Conservation (phyloP, 257 asterid species). For the Ocimum tenuiflorum region DNA sequence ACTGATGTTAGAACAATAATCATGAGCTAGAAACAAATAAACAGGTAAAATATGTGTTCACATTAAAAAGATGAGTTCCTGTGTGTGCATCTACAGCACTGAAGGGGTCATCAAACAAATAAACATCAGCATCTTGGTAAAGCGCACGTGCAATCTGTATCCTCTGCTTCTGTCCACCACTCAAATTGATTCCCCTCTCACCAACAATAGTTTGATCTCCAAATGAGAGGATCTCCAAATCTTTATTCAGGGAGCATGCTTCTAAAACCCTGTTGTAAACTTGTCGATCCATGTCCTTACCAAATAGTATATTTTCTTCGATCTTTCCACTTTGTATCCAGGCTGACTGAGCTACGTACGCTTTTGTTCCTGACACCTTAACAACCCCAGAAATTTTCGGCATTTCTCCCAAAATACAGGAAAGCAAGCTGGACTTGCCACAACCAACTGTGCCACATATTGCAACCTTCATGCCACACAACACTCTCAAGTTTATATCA, state of each 20-base stretch:
- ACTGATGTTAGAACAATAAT: too few relatives aligned
- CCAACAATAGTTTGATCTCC: slow-evolving; percentile 90
- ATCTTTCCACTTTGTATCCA: slow-evolving; percentile 93
- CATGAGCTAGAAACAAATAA: not conserved
- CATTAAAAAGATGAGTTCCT: slow-evolving; percentile 75
- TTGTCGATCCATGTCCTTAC: slow-evolving; percentile 58
- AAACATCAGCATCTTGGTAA: slow-evolving; percentile 77
- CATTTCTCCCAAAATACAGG: slow-evolving; percentile 70
- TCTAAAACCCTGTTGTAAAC: slow-evolving; percentile 54
- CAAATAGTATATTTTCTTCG: slow-evolving; percentile 74
- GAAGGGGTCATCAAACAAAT: slow-evolving; percentile 86
- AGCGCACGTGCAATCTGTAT: slow-evolving; percentile 84
- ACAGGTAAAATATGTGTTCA: slow-evolving; percentile 24
- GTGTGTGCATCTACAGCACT: slow-evolving; percentile 98
- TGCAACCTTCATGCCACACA: slow-evolving; percentile 73
- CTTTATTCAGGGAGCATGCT: slow-evolving; percentile 69
- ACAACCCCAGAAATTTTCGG: slow-evolving; percentile 63
- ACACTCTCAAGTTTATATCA: slow-evolving; percentile 26
- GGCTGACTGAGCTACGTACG: slow-evolving; percentile 79
- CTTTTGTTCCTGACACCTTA: slow-evolving; percentile 50
- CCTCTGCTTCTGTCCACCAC: slow-evolving; percentile 92
- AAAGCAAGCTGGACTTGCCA: slow-evolving; percentile 88
- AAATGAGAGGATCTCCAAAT: slow-evolving; percentile 62
- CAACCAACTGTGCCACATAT: slow-evolving; percentile 87
- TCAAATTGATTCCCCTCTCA: slow-evolving; percentile 86